Evolutionary conservation across 2,329 filamentous ascomycete genomes (phyloP).

Genomic region (Talaromyces piceae): DNA sequence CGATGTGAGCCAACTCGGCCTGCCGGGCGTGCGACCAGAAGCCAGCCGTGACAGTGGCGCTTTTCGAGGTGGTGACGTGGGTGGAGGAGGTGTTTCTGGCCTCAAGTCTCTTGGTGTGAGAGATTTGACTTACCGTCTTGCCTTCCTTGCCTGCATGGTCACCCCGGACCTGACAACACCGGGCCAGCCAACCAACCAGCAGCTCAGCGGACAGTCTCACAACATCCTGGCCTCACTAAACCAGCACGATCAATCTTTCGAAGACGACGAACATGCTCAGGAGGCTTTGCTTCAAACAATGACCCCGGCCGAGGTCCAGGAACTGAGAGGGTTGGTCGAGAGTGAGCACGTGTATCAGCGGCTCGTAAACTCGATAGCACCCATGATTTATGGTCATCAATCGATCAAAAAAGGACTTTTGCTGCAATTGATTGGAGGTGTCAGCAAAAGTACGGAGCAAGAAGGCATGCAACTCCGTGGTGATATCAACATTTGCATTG

Average conservation of each 20-base stretch:
- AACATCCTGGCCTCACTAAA: slow-evolving; percentile 83
- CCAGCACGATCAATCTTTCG: slow-evolving; percentile 61
- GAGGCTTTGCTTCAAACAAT: slow-evolving; percentile 80
- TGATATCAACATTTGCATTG: slow-evolving; percentile 97
- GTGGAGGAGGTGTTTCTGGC: slow-evolving; percentile 76
- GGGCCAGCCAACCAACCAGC: slow-evolving; percentile 64
- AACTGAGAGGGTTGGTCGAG: slow-evolving; percentile 88
- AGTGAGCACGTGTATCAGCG: slow-evolving; percentile 91
- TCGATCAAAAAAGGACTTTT: slow-evolving; percentile 96
- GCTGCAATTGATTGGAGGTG: slow-evolving; percentile 91
- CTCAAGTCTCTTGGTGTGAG: slow-evolving; percentile 89
- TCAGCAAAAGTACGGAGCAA: slow-evolving; percentile 72
- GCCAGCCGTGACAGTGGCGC: slow-evolving; percentile 76
- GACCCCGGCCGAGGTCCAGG: slow-evolving; percentile 79
- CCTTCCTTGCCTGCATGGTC: slow-evolving; percentile 96
- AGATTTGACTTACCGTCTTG: slow-evolving; percentile 88
- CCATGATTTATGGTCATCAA: slow-evolving; percentile 94
- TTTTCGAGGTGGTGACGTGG: slow-evolving; percentile 68
- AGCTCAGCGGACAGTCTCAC: slow-evolving; percentile 63
- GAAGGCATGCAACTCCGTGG: slow-evolving; percentile 95
- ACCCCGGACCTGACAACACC: slow-evolving; percentile 77
- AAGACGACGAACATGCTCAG: slow-evolving; percentile 77
- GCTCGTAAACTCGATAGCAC: slow-evolving; percentile 86
- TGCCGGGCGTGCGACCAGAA: slow-evolving; percentile 77
- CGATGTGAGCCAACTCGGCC: slow-evolving; percentile 87